Percentiles rank a stretch among this genome's conserved stretches.
These are phyloP conservation scores for Ceratocystis destructans DNA, from an alignment of 2,329 filamentous ascomycete species.

Conservation along the genomic window DNA sequence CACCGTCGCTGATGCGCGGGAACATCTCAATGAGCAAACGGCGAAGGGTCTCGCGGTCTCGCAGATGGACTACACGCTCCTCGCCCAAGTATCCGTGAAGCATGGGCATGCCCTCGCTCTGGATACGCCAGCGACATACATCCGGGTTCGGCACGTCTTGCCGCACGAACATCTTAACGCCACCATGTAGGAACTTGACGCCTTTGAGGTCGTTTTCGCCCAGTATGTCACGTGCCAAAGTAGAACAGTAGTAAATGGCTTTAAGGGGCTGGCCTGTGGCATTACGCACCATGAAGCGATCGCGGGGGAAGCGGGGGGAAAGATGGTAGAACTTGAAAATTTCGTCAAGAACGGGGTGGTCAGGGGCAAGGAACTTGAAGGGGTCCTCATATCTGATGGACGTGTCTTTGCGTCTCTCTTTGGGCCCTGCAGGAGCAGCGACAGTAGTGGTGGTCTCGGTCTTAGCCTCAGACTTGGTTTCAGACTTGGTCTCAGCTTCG, in stretches of 20 bases:
- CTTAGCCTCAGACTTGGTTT: conserved; percentile 7
- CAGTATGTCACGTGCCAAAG: conserved; percentile 72
- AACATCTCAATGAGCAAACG: conserved; percentile 92
- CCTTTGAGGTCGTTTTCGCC: conserved; percentile 76
- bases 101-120: conserved; percentile 84
- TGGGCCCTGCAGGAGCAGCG: neutral
- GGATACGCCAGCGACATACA: conserved; percentile 87
- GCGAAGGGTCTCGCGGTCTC: conserved; percentile 64
- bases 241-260: conserved; percentile 91
- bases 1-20: conserved; percentile 65
- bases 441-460: conserved; percentile 2
- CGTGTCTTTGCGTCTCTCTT: conserved; percentile 31
- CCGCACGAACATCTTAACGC: conserved; percentile 98
- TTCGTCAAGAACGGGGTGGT: conserved; percentile 60
- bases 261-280: conserved; percentile 75
- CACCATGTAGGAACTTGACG: conserved; percentile 90
- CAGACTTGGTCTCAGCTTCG: conserved; percentile 8
- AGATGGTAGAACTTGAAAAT: conserved; percentile 80
- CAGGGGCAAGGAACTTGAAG: conserved; percentile 72
- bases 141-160: conserved; percentile 79
- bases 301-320: conserved; percentile 68
- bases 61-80: conserved; percentile 58
- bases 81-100: conserved; percentile 80
- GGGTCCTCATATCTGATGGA: conserved; percentile 55
- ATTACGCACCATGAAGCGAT: conserved; percentile 94